phyloP scores from a whole-genome alignment of 768 basidiomycete species.

The Kwoniella pini region DNA sequence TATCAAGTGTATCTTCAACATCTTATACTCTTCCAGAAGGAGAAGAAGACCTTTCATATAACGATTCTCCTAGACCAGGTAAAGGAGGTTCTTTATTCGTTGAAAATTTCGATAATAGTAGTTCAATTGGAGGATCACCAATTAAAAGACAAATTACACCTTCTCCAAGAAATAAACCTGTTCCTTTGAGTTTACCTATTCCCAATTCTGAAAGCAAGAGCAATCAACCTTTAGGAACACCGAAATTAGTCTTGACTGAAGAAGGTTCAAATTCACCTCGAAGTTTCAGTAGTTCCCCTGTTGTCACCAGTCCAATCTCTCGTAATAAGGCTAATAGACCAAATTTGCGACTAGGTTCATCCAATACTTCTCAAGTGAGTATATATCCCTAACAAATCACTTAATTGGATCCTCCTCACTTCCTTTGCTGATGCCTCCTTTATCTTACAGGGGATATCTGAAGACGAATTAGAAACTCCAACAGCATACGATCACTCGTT shows the following conservation, averaged over 20 bases:
- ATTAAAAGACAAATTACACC: conserved; percentile 11
- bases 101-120: conserved; percentile 14
- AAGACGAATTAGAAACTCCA: conserved; percentile 19
- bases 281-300: conserved; percentile 30
- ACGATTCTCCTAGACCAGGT: not conserved
- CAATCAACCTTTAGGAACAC: conserved; percentile 32
- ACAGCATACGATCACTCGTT: conserved; percentile 13
- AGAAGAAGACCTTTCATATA: not conserved
- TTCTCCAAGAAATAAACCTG: conserved; percentile 8
- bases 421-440: not conserved
- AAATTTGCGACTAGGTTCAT: conserved; percentile 5
- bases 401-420: no score
- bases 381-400: no score
- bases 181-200: conserved; percentile 13
- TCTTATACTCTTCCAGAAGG: not conserved
- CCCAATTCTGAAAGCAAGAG: not conserved
- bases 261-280: conserved; percentile 41
- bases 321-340: not conserved
- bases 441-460: not conserved
- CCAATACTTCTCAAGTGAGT: conserved; percentile 1
- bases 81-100: conserved; percentile 19
- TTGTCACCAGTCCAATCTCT: conserved; percentile 13
- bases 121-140: conserved; percentile 12
- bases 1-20: conserved; percentile 2
- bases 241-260: conserved; percentile 41